These are phyloP conservation scores for Flaveria trinervia DNA, from an alignment of 129 eudicot species.

Conservation along the genomic window DNA sequence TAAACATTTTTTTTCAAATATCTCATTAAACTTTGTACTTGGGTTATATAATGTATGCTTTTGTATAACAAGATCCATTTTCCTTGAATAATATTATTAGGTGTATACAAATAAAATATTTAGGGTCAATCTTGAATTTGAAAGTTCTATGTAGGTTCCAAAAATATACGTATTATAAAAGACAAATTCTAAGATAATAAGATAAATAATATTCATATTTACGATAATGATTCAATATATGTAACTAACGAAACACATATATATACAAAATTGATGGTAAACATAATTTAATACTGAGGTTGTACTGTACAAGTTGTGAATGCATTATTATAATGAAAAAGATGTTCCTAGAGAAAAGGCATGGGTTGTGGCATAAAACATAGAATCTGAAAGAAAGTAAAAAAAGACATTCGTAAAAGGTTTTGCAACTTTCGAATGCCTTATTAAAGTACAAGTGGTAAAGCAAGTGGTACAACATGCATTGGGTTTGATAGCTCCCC, in stretches of 20 bases:
- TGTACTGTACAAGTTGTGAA: conserved; percentile 16
- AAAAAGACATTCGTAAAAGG: conserved; percentile 30
- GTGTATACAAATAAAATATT: background rate
- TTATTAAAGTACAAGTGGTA: conserved; percentile 10
- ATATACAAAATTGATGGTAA: background rate
- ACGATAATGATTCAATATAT: background rate
- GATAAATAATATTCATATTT: background rate
- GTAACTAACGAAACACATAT: background rate
- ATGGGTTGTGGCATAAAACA: conserved; percentile 14
- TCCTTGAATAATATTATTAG: background rate
- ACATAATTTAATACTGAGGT: background rate
- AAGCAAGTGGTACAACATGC: conserved; percentile 18
- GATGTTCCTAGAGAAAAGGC: conserved; percentile 20
- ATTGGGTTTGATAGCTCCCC: background rate
- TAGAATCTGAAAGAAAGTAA: conserved; percentile 34
- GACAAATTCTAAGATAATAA: background rate
- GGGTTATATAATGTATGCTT: background rate
- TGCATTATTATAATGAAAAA: conserved; percentile 14
- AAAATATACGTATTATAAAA: background rate
- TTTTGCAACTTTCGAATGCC: conserved; percentile 20
- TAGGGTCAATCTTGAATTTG: conserved; percentile 12
- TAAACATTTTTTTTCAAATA: background rate
- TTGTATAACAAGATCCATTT: background rate
- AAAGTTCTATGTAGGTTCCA: background rate
- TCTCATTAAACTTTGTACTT: background rate